Conservation (phyloP, 2,329 filamentous ascomycete species). For the Metarhizium robertsii region DNA sequence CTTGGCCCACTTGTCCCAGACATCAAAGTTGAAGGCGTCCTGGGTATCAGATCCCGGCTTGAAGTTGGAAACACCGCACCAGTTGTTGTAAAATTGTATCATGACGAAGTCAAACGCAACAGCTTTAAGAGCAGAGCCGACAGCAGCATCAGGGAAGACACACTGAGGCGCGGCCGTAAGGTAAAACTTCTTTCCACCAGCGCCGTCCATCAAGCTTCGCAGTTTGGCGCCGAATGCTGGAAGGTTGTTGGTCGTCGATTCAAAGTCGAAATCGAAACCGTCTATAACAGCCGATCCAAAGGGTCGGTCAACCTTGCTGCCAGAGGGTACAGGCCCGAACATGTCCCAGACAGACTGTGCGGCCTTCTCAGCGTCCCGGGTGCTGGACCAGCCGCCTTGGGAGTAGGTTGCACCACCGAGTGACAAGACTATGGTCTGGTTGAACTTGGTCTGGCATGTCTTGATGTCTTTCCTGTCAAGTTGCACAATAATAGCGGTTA, state of each 20-base stretch:
- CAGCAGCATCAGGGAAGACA: slow-evolving; percentile 52
- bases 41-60: slow-evolving; percentile 31
- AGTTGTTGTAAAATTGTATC: slow-evolving; percentile 64
- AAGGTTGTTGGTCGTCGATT: slow-evolving; percentile 50
- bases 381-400: slow-evolving; percentile 56
- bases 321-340: slow-evolving; percentile 49
- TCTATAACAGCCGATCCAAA: slow-evolving; percentile 46
- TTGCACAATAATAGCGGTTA: slow-evolving; percentile 36
- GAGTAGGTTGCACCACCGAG: slow-evolving; percentile 64
- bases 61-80: slow-evolving; percentile 49
- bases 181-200: slow-evolving; percentile 46
- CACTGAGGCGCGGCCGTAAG: slow-evolving; percentile 62
- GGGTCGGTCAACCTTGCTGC: slow-evolving; percentile 44
- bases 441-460: slow-evolving; percentile 49
- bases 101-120: slow-evolving; percentile 51
- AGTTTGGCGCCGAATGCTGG: slow-evolving; percentile 50
- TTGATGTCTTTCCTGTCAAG: slow-evolving; percentile 31
- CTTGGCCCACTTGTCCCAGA: slow-evolving; percentile 59
- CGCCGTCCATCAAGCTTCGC: slow-evolving; percentile 43
- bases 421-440: slow-evolving; percentile 65
- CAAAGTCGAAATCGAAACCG: slow-evolving; percentile 72
- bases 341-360: slow-evolving; percentile 60
- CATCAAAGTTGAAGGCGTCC: slow-evolving; percentile 50
- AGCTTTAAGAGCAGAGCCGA: slow-evolving; percentile 45
- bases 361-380: slow-evolving; percentile 39